These are phyloP conservation scores for Fragaria nilgerrensis DNA, from an alignment of 306 rosid genomes.

Conservation along the genomic window DNA sequence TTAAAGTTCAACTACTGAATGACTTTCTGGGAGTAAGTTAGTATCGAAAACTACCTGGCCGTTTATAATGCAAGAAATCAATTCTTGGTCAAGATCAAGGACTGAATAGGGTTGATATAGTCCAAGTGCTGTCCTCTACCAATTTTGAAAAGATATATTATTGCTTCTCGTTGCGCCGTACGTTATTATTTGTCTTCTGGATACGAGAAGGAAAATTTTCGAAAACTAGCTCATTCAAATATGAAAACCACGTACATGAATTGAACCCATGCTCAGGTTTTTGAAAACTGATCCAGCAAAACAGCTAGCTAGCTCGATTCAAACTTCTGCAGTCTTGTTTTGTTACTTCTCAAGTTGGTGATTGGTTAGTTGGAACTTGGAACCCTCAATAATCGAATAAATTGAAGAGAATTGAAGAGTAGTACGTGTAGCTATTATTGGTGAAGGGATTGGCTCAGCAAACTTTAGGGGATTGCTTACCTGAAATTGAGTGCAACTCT, in stretches of 20 bases:
- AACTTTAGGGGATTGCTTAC: slow-evolving; percentile 17
- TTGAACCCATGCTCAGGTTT: background rate
- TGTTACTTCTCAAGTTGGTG: background rate
- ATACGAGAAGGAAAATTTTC: background rate
- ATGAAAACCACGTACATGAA: background rate
- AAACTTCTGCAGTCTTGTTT: background rate
- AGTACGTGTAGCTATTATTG: background rate
- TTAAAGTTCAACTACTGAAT: background rate
- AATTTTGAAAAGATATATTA: background rate
- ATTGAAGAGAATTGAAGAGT: background rate
- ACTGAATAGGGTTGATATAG: slow-evolving; percentile 5
- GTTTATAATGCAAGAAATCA: background rate
- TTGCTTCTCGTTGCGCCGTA: slow-evolving; percentile 1
- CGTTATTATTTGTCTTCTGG: background rate
- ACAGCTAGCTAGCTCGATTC: background rate
- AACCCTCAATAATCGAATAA: background rate
- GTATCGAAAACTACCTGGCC: background rate
- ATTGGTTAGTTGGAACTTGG: slow-evolving; percentile 2
- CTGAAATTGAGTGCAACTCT: slow-evolving; percentile 33
- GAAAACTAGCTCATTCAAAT: background rate
- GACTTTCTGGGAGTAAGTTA: background rate
- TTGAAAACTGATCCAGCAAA: background rate
- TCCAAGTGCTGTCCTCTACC: slow-evolving; percentile 1
- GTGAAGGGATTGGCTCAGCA: background rate
- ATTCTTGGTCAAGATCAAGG: background rate